phyloP scores from a whole-genome alignment of 805 yeast species.

The Candida ulmi region DNA sequence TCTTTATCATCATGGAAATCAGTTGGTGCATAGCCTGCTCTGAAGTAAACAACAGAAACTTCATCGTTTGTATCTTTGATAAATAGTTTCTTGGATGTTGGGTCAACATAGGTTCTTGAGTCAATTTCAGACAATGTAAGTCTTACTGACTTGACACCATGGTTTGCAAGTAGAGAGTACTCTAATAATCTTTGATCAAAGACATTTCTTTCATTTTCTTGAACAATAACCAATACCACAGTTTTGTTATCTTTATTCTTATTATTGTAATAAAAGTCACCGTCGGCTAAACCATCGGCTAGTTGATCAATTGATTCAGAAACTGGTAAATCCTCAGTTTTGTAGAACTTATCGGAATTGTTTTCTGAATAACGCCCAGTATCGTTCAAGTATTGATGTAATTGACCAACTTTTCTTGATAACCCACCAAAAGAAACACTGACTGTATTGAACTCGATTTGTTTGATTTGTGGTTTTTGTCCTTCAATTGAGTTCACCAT shows the following conservation, averaged over 20 bases:
- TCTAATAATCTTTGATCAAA: conserved; percentile 90
- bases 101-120: conserved; percentile 32
- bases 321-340: conserved; percentile 49
- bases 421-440: conserved; percentile 94
- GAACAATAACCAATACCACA: conserved; percentile 71
- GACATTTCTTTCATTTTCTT: conserved; percentile 80
- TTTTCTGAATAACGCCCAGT: conserved; percentile 46
- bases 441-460: conserved; percentile 94
- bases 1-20: conserved; percentile 64
- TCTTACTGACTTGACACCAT: conserved; percentile 59
- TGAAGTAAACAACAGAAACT: conserved; percentile 81
- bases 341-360: conserved; percentile 35
- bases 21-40: conserved; percentile 83
- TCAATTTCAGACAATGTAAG: conserved; percentile 58
- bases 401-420: conserved; percentile 69
- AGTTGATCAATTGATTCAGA: conserved; percentile 60
- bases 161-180: conserved; percentile 50
- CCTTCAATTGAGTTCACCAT: conserved; percentile 52
- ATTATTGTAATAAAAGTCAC: conserved; percentile 49
- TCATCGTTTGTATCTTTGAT: conserved; percentile 56
- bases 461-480: conserved; percentile 55
- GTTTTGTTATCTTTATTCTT: conserved; percentile 30
- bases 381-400: conserved; percentile 63
- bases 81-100: conserved; percentile 40
- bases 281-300: conserved; percentile 67